Conservation (phyloP, 352 stramenopile genomes). For the Phytophthora brassicae region DNA sequence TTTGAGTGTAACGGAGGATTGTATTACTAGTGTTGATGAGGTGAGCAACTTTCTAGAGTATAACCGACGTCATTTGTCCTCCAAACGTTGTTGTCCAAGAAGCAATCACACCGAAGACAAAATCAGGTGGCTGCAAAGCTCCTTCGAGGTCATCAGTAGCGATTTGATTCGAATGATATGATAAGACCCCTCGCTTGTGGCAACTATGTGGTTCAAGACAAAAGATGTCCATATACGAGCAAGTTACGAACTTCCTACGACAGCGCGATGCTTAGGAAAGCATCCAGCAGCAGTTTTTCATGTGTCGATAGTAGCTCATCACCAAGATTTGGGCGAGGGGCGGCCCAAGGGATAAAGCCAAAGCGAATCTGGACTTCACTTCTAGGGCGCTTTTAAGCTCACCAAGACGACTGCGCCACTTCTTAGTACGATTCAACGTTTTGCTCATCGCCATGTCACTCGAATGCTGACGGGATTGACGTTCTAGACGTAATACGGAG, state of each 20-base stretch:
- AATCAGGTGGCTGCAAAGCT: background rate
- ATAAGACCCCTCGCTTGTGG: conserved; percentile 6
- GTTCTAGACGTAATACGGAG: background rate
- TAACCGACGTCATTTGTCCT: background rate
- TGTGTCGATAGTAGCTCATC: no score
- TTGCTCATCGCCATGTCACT: conserved; percentile 7
- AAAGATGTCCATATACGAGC: conserved; percentile 8
- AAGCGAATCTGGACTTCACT: conserved; percentile 18
- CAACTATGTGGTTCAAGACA: conserved; percentile 1
- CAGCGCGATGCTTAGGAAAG: no score
- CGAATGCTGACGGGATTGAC: conserved; percentile 9
- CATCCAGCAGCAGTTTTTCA: no score
- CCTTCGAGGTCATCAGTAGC: background rate
- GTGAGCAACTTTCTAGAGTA: background rate
- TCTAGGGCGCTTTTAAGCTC: conserved; percentile 1
- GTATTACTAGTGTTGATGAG: background rate
- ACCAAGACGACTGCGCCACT: background rate
- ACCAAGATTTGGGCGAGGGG: no score
- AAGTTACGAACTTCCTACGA: conserved; percentile 3
- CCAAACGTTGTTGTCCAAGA: background rate
- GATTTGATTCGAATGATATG: conserved; percentile 10
- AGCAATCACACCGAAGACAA: background rate
- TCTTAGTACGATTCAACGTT: background rate
- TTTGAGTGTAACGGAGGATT: background rate
- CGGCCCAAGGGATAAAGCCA: conserved; percentile 5